These are phyloP conservation scores for Astrothelium macrocarpum DNA, from an alignment of 495 filamentous ascomycete species.

Conservation along the genomic window DNA sequence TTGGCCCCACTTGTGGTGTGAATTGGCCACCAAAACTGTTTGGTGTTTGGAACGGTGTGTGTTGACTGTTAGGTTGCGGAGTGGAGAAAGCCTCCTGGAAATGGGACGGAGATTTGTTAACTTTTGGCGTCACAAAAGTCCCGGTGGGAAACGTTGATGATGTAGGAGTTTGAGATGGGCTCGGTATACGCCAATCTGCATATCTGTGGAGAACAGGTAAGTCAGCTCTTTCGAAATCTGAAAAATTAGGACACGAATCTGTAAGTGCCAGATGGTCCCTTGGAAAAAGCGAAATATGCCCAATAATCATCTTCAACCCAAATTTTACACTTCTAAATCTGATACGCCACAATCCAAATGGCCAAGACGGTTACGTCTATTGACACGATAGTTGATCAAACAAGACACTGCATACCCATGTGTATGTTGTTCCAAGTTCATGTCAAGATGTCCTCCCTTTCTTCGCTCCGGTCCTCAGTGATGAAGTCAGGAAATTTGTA, in stretches of 20 bases:
- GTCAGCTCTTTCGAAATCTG: constrained; percentile 22
- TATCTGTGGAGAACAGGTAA: constrained; percentile 10
- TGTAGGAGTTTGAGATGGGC: constrained; percentile 31
- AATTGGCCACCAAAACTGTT: constrained; percentile 14
- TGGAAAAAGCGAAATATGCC: no score
- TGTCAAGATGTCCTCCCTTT: constrained; percentile 12
- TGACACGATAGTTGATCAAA: background rate
- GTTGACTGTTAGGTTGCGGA: constrained; percentile 27
- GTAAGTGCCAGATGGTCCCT: no score
- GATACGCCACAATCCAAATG: background rate
- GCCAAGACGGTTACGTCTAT: background rate
- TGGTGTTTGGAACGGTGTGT: constrained; percentile 28
- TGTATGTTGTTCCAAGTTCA: constrained; percentile 29
- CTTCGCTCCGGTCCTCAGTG: background rate
- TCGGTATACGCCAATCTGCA: constrained; percentile 33
- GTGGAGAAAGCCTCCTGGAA: constrained; percentile 35
- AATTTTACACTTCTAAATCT: no score
- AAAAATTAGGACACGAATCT: constrained; percentile 9
- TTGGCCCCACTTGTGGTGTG: background rate
- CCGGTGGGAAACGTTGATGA: constrained; percentile 19
- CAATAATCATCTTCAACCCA: no score
- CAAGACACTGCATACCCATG: constrained; percentile 22
- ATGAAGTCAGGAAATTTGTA: background rate
- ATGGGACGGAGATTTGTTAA: constrained; percentile 24
- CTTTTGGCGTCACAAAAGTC: constrained; percentile 27